Base-by-base conservation (phyloP, 352 stramenopile genomes). In the Phytophthora meadii region DNA sequence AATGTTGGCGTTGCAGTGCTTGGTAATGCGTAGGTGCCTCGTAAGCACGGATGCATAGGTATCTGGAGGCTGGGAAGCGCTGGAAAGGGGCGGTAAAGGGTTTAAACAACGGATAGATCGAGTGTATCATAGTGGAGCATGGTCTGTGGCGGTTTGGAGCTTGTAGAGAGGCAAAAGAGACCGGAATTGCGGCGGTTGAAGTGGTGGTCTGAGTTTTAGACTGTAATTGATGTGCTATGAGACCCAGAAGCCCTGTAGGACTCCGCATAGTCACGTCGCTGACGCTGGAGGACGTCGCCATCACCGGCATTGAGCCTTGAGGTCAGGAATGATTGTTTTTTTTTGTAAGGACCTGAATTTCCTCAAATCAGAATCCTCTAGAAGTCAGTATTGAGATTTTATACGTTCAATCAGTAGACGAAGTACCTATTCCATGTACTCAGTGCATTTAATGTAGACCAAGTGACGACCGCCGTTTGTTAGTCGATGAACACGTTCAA, bases 51-150 rank as follows among this genome's bases (percentile, higher is more conserved):
- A 71, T 52, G 17, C 54, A 70, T 5, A 50, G 41, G 51, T 78
- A 84, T 49, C 63, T 54, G 25, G 53, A 39, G 25, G 24, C 49
- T 36, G 70, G 63, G 32, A 84, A 84, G 24, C 22, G 53, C 24
- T 69, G 59, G 66, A 72, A 79, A 5, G 66, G 50, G 5, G 67
- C 44, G 3, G n/a, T 37, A 32, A 44, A 54, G 7, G 44, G 36
- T 2, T 10, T 34, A 51, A 51, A 46, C n/a, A 47, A 14, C n/a
- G 48, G 27, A 12, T 24, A 54, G 44, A 68, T 49, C 36, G 53
- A 68, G 36, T 68, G 53, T 53, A 64, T 63, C 53, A 64, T 45
- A 19, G 52, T 48, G 7, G 46, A 39, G 28, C 19, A 30, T 15
- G 12, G 30, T 65, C 32, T 14, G 17, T n/a, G 28, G 6, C 28